Percentiles rank a stretch among this genome's conserved stretches.
phyloP scores from a whole-genome alignment of 768 basidiomycete species.

The Cystofilobasidium macerans region DNA sequence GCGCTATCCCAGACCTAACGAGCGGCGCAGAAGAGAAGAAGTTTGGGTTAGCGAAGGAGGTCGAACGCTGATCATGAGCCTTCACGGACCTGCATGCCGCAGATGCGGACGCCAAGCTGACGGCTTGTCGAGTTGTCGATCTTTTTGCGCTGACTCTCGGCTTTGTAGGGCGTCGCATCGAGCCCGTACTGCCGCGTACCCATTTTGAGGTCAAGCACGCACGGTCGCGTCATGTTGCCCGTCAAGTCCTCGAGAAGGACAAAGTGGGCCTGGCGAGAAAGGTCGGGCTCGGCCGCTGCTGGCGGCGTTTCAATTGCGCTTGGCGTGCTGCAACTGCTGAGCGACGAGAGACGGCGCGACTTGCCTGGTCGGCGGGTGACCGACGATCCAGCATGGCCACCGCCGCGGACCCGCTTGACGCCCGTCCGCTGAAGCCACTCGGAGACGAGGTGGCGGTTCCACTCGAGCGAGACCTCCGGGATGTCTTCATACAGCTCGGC shows the following conservation, averaged over 20 bases:
- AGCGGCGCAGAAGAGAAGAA: constrained; percentile 4
- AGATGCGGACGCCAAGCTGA: constrained; percentile 78
- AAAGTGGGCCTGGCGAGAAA: constrained; percentile 88
- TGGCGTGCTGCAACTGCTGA: background rate
- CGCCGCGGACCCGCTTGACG: constrained; percentile 29
- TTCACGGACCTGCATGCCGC: constrained; percentile 89
- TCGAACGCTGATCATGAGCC: background rate
- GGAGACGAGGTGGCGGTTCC: constrained; percentile 91
- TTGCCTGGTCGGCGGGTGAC: constrained; percentile 39
- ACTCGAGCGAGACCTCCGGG: constrained; percentile 85
- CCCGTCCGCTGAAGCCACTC: constrained; percentile 61
- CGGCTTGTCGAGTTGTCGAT: constrained; percentile 92
- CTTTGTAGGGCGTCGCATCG: constrained; percentile 81
- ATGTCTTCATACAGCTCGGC: constrained; percentile 50
- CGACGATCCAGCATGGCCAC: constrained; percentile 6
- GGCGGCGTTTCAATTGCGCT: constrained; percentile 1
- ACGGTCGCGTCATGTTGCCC: constrained; percentile 76
- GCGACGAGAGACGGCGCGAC: constrained; percentile 28
- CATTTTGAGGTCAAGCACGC: constrained; percentile 98
- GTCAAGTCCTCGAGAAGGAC: constrained; percentile 99
- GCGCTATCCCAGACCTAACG: constrained; percentile 91
- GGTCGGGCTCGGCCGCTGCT: background rate
- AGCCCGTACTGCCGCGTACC: constrained; percentile 98
- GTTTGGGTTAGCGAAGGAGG: background rate
- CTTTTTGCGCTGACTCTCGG: constrained; percentile 97